Conservation (phyloP, 2,329 filamentous ascomycete genomes). For the Fusarium nodosum region DNA sequence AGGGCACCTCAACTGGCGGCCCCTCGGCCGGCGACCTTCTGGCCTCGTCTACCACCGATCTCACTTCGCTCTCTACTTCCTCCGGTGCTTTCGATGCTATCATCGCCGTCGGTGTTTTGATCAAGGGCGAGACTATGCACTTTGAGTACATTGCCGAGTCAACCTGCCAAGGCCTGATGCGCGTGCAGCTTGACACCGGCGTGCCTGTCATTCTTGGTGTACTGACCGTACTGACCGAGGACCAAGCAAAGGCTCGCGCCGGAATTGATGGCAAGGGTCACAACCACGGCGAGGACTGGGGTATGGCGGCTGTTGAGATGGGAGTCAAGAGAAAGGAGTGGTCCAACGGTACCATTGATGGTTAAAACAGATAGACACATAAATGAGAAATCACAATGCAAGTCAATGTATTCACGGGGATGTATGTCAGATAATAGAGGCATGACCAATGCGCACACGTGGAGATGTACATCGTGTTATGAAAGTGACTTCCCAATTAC, state of each 20-base stretch:
- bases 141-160: constrained; percentile 98
- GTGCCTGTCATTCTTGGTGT: constrained; percentile 94
- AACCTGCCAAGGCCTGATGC: constrained; percentile 93
- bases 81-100: constrained; percentile 87
- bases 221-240: constrained; percentile 88
- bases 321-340: constrained; percentile 88
- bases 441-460: constrained; percentile 13
- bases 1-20: constrained; percentile 74
- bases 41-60: constrained; percentile 75
- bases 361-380: constrained; percentile 43
- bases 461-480: constrained; percentile 9
- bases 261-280: constrained; percentile 78
- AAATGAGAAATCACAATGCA: constrained; percentile 23
- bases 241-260: constrained; percentile 87
- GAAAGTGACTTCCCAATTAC: constrained; percentile 45
- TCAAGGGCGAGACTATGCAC: constrained; percentile 99
- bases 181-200: constrained; percentile 88
- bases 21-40: constrained; percentile 83
- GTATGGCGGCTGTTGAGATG: constrained; percentile 92
- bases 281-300: constrained; percentile 98
- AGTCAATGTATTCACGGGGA: constrained; percentile 2
- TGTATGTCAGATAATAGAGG: constrained; percentile 6
- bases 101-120: constrained; percentile 94
- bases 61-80: constrained; percentile 63
- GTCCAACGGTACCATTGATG: constrained; percentile 76